Percentiles rank a stretch among this genome's conserved stretches.
Evolutionary conservation across 352 stramenopile species (phyloP).

Genomic region (Phytophthora pluvialis): DNA sequence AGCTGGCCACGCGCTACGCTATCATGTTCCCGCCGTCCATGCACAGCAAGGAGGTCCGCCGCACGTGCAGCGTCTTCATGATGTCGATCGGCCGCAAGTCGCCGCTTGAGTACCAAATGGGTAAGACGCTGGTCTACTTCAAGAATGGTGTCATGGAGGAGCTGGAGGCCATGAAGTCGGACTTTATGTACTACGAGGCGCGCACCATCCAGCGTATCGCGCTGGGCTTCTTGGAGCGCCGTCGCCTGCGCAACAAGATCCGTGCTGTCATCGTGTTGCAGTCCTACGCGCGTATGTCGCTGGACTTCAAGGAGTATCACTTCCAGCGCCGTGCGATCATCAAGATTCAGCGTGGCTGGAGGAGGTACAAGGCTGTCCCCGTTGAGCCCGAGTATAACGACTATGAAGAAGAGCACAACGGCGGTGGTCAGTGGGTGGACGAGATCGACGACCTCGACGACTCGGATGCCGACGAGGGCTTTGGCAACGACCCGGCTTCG

Average conservation of each 20-base stretch:
- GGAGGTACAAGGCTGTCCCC: conserved; percentile 51
- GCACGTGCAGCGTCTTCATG: conserved; percentile 86
- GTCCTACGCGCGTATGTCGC: conserved; percentile 78
- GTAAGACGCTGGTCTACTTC: conserved; percentile 97
- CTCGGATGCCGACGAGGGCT: conserved; percentile 61
- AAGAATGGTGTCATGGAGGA: conserved; percentile 95
- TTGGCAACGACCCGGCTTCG: conserved; percentile 48
- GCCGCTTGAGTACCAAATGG: conserved; percentile 90
- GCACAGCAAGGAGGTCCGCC: conserved; percentile 77
- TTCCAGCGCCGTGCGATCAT: conserved; percentile 73
- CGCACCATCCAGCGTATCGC: conserved; percentile 87
- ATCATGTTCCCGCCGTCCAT: conserved; percentile 92
- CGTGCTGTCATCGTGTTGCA: conserved; percentile 77
- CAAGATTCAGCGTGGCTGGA: conserved; percentile 77
- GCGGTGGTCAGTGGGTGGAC: conserved; percentile 54
- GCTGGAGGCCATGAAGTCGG: conserved; percentile 93
- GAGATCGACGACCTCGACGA: conserved; percentile 48
- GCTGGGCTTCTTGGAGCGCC: conserved; percentile 83
- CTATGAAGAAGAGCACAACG: conserved; percentile 48
- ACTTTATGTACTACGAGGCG: conserved; percentile 91
- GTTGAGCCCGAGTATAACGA: conserved; percentile 39
- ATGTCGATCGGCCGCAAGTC: conserved; percentile 81
- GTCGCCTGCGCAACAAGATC: conserved; percentile 69
- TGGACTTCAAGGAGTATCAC: conserved; percentile 78
- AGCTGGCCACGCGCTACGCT: conserved; percentile 83